phyloP scores from a whole-genome alignment of 2,329 filamentous ascomycete genomes.

The Xylaria digitata region DNA sequence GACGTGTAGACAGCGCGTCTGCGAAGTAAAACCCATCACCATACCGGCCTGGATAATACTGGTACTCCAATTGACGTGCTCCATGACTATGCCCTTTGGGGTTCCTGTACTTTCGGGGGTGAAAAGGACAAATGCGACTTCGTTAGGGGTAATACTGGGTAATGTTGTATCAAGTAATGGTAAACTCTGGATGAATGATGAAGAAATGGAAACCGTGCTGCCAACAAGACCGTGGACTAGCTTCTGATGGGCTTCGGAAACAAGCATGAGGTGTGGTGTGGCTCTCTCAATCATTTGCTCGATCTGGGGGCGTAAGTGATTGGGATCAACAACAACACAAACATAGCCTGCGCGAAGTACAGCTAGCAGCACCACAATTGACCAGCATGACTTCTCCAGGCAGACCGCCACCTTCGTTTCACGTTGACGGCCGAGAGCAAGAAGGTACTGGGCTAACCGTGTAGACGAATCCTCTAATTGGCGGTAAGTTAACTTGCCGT shows the following conservation, averaged over 20 bases:
- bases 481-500: conserved; percentile 24
- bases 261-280: conserved; percentile 8
- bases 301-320: conserved; percentile 39
- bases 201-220: conserved; percentile 4
- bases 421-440: conserved; percentile 9
- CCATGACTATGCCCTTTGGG: conserved; percentile 59
- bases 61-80: conserved; percentile 28
- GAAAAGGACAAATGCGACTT: conserved; percentile 55
- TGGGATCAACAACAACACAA: conserved; percentile 45
- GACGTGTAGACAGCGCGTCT: conserved; percentile 42
- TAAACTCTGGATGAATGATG: background rate
- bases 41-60: conserved; percentile 7
- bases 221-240: background rate
- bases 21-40: conserved; percentile 24
- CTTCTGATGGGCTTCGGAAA: background rate
- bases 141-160: conserved; percentile 1
- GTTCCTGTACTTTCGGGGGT: conserved; percentile 61
- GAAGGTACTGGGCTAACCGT: conserved; percentile 17
- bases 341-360: conserved; percentile 46
- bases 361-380: conserved; percentile 41
- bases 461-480: conserved; percentile 20
- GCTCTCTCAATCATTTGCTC: conserved; percentile 33
- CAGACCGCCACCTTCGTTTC: conserved; percentile 23
- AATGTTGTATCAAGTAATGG: background rate
- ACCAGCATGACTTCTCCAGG: conserved; percentile 37